Conservation (phyloP, 768 basidiomycete species). For the Rhodotorula graminis region DNA sequence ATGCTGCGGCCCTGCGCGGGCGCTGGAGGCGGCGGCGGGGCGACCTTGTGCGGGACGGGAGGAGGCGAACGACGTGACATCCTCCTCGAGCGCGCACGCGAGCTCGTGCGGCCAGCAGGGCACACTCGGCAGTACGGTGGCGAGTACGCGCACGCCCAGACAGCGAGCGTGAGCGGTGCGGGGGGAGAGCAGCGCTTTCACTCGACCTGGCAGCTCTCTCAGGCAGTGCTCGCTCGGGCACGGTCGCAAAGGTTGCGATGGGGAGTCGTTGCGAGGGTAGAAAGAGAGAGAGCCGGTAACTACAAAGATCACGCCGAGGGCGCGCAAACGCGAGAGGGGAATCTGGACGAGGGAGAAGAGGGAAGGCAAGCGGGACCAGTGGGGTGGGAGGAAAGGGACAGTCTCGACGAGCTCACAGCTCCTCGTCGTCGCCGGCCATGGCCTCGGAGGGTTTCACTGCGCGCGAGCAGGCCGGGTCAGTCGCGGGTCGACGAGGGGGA, state of each 20-base stretch:
- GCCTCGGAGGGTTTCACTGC: conserved; percentile 34
- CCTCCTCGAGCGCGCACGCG: too few relatives aligned
- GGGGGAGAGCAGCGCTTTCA: too few relatives aligned
- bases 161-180: too few relatives aligned
- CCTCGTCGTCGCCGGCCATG: conserved; percentile 36
- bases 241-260: not conserved
- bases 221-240: too few relatives aligned
- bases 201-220: too few relatives aligned
- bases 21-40: not conserved
- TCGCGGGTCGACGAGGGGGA: too few relatives aligned
- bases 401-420: conserved; percentile 8
- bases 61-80: not conserved
- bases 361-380: not conserved
- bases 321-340: not conserved
- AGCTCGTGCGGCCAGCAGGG: not conserved
- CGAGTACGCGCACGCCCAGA: too few relatives aligned
- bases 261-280: not conserved
- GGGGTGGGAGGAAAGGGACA: not conserved
- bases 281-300: not conserved
- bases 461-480: not conserved
- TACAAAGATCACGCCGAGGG: not conserved
- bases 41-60: not conserved
- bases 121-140: too few relatives aligned
- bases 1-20: not conserved
- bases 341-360: conserved; percentile 37